phyloP scores from a whole-genome alignment of 345 rosid genomes.

The Durio zibethinus region DNA sequence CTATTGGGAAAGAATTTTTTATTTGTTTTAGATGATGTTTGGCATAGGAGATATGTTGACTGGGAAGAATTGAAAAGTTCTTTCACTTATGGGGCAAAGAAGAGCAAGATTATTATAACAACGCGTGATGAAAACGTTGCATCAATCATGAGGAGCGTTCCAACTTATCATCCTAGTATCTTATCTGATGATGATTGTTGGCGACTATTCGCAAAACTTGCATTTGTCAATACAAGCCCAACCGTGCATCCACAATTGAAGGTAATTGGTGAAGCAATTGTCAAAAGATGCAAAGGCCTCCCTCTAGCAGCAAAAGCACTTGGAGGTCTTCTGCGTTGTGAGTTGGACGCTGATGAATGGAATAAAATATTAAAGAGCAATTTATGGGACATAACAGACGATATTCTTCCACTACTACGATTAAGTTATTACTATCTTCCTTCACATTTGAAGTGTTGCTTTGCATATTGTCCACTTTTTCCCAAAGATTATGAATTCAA shows the following conservation, averaged over 20 bases:
- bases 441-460: constrained; percentile 23
- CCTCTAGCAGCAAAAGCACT: constrained; percentile 21
- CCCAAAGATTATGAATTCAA: constrained; percentile 17
- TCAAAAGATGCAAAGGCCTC: constrained; percentile 23
- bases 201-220: constrained; percentile 23
- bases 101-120: constrained; percentile 27
- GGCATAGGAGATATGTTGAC: constrained; percentile 3
- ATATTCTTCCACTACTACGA: constrained; percentile 4
- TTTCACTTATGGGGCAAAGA: constrained; percentile 12
- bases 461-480: constrained; percentile 26
- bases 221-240: constrained; percentile 9
- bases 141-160: constrained; percentile 15
- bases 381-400: constrained; percentile 14
- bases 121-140: constrained; percentile 23
- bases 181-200: constrained; percentile 25
- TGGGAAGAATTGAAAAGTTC: constrained; percentile 24
- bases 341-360: constrained; percentile 7
- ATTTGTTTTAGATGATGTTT: constrained; percentile 32
- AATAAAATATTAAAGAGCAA: constrained; percentile 1
- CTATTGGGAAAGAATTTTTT: constrained; percentile 20
- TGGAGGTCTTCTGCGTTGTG: constrained; percentile 13
- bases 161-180: constrained; percentile 13
- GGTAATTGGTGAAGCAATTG: constrained; percentile 17
- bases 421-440: constrained; percentile 25
- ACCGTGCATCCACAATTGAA: constrained; percentile 6